Base-by-base conservation (phyloP, 352 stramenopile genomes). In the Globisporangium cystogenes region DNA sequence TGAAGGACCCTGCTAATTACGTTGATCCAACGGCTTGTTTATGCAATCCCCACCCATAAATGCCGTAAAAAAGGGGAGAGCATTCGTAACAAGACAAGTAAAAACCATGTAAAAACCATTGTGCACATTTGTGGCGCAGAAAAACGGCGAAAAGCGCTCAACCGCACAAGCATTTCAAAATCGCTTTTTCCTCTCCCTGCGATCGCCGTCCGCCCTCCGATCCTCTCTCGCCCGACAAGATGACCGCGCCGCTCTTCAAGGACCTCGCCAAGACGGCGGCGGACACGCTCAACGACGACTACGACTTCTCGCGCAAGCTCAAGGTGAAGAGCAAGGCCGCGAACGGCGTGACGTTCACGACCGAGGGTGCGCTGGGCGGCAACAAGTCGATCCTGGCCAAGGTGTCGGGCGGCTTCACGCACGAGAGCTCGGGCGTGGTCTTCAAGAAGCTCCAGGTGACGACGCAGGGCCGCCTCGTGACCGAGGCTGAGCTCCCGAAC, bases 401-500 rank as follows among this genome's bases (percentile, higher is more conserved):
- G 74, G 66, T 92, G 58, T 80, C 73, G 24, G 77, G 76, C 53
- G 62, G 70, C 48, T 93, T 91, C 70, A 76, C 74, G 45, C 80
- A 91, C 67, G 44, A 59, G 45, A 83, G 7, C 31, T 8, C 64
- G 50, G 72, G 76, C 48, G 65, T 92, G 18, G 65, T 88, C 7
- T 86, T 92, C 62, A 92, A 89, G 74, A 94, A 94, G 82, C 74
- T 94, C 49, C 83, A 94, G 70, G 78, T 91, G 48, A 92, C 81
- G 15, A 94, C 81, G 20, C 76, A 90, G 57, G 83, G 83, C 52
- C 76, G 79, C 11, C 56, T 94, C 27, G 56, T 92, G 29, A 77
- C 77, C 12, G 83, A 94, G 60, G 83, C 78, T 14, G 83, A 94
- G 62, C 55, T 92, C 24, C 79, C 81, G 16, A 76, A 94, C 68